These are phyloP conservation scores for Coemansia asiatica DNA, from an alignment of 192 early-diverging fungal genomes.

Conservation along the genomic window DNA sequence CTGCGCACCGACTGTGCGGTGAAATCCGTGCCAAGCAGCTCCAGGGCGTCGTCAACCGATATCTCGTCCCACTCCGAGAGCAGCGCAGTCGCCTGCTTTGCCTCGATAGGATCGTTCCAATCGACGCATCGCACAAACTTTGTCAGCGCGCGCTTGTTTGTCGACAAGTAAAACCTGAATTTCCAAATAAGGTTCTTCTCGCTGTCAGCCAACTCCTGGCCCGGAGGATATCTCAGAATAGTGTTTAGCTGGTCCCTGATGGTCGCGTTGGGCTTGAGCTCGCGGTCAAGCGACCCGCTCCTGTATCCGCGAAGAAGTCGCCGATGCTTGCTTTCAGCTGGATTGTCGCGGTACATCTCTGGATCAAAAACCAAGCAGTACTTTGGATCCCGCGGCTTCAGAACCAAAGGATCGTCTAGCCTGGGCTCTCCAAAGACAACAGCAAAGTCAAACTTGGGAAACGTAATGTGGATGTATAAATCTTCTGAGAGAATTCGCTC, in stretches of 20 bases:
- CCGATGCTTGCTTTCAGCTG: conserved; percentile 92
- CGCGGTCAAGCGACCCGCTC: conserved; percentile 85
- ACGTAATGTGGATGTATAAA: conserved; percentile 80
- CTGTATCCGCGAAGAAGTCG: conserved; percentile 85
- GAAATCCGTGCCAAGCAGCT: conserved; percentile 88
- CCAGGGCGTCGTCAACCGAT: conserved; percentile 93
- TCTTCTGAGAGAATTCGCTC: conserved; percentile 56
- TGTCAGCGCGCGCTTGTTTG: conserved; percentile 92
- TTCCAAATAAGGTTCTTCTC: conserved; percentile 99
- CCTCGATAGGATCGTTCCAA: conserved; percentile 91
- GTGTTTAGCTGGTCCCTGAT: conserved; percentile 93
- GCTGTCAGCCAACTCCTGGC: conserved; percentile 74
- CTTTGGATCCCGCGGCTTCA: conserved; percentile 35
- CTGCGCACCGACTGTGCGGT: conserved; percentile 76
- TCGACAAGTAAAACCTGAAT: conserved; percentile 91
- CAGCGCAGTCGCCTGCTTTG: conserved; percentile 87
- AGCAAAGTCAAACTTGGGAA: conserved; percentile 96
- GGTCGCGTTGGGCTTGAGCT: conserved; percentile 96
- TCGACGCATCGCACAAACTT: conserved; percentile 97
- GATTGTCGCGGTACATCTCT: conserved; percentile 88
- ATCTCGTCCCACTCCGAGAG: conserved; percentile 87
- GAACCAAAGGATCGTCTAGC: conserved; percentile 43
- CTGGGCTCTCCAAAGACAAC: conserved; percentile 84
- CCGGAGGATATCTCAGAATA: conserved; percentile 91
- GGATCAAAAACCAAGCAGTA: conserved; percentile 74